Conservation (phyloP, 208 protist genomes). For the Naegleria gruberi region DNA sequence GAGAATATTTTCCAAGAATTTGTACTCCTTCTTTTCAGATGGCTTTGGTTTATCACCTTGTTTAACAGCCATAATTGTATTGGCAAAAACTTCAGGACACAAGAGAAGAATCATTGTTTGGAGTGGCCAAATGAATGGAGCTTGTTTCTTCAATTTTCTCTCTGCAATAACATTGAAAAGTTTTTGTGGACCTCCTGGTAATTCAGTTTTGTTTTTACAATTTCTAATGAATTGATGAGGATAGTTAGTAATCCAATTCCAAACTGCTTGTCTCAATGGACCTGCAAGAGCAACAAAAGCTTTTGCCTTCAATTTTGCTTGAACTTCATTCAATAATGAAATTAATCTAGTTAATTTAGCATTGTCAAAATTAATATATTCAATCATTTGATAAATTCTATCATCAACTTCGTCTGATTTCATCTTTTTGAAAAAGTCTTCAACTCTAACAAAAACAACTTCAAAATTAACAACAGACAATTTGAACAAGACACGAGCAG, state of each 20-base stretch:
- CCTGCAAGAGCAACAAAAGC: not conserved
- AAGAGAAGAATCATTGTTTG: slow-evolving; percentile 2
- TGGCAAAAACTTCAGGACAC: not conserved
- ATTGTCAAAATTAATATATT: slow-evolving; percentile 3
- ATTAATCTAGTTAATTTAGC: not conserved
- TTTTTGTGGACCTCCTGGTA: not conserved
- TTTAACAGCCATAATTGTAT: not conserved
- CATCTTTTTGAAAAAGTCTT: slow-evolving; percentile 1
- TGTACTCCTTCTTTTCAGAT: not conserved
- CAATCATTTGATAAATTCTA: not conserved
- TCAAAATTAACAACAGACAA: slow-evolving; percentile 1
- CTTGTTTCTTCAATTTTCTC: not conserved
- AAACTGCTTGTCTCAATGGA: slow-evolving; percentile 2
- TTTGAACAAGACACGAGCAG: slow-evolving; percentile 13
- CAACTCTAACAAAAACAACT: not conserved
- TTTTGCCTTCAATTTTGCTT: not conserved
- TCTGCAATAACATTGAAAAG: not conserved
- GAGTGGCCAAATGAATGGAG: not conserved
- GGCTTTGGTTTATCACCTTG: not conserved
- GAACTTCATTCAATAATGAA: not conserved
- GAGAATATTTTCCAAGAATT: not conserved
- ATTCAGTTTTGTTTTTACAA: not conserved
- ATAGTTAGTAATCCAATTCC: slow-evolving; percentile 15
- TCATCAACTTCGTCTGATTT: not conserved
- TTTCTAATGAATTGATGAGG: not conserved